Conservation (phyloP, 208 protist genomes). For the Vickermania ingenoplastis region DNA sequence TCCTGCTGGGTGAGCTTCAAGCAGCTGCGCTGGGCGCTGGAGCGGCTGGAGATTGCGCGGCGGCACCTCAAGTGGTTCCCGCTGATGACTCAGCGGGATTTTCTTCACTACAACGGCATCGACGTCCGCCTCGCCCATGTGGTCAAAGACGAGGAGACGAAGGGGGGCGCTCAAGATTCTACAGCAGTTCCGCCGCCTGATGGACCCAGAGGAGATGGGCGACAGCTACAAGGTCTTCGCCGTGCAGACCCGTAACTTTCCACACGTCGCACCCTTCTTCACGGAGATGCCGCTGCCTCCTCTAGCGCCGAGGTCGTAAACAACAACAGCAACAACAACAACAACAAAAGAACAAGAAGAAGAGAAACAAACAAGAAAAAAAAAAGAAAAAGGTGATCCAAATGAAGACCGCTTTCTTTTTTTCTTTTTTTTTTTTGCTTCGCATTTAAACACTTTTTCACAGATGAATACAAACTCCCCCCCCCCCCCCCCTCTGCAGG, state of each 20-base stretch:
- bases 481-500: too few relatives aligned
- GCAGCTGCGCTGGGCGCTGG: conserved; percentile 71
- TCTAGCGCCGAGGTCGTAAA: conserved; percentile 11
- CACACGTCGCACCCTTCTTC: conserved; percentile 81
- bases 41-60: conserved; percentile 72
- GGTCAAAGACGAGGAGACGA: conserved; percentile 84
- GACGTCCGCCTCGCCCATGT: conserved; percentile 79
- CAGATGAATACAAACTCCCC: too few relatives aligned
- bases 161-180: conserved; percentile 80
- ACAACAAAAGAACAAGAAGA: not conserved
- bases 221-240: conserved; percentile 88
- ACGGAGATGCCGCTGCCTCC: conserved; percentile 59
- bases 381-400: not conserved
- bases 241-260: conserved; percentile 76
- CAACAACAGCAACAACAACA: not conserved
- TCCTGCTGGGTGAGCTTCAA: conserved; percentile 85
- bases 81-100: conserved; percentile 75
- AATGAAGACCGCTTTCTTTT: conserved; percentile 2
- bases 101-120: conserved; percentile 79
- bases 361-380: not conserved
- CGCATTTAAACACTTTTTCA: too few relatives aligned
- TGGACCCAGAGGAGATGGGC: conserved; percentile 83
- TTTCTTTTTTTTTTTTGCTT: conserved; percentile 6
- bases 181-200: conserved; percentile 76
- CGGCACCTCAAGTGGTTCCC: conserved; percentile 81